These are phyloP conservation scores for Gelatoporia subvermispora DNA, from an alignment of 768 basidiomycete genomes.

Conservation along the genomic window DNA sequence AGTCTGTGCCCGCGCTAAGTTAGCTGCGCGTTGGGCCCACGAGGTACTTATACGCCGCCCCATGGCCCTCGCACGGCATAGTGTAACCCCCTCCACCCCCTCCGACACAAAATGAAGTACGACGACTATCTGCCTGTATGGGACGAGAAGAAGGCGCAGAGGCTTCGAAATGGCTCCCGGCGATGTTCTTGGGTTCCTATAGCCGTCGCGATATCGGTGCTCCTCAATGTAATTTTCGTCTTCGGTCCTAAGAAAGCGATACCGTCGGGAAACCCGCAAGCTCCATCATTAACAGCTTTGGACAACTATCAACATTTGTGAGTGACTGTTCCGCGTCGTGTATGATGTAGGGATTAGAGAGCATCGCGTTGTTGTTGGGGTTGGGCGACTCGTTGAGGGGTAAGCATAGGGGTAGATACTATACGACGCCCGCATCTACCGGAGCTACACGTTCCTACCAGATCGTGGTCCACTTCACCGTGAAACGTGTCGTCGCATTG, in stretches of 20 bases:
- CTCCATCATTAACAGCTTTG: constrained; percentile 7
- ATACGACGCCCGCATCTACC: not conserved
- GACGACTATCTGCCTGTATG: not conserved
- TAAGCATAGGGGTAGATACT: not conserved
- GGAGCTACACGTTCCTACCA: not conserved
- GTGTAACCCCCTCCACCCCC: not conserved
- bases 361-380: not conserved
- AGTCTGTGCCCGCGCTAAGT: not conserved
- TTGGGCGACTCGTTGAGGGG: not conserved
- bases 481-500: too few relatives aligned
- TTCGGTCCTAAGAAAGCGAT: not conserved
- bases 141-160: not conserved
- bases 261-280: not conserved
- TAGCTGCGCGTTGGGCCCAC: not conserved
- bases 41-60: not conserved
- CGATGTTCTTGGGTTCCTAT: not conserved
- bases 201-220: constrained; percentile 5
- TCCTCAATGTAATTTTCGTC: constrained; percentile 7
- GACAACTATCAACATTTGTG: constrained; percentile 17
- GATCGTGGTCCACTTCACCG: not conserved
- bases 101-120: not conserved
- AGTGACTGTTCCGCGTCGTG: not conserved
- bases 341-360: not conserved
- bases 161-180: not conserved
- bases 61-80: not conserved